Conservation (phyloP, 2,329 filamentous ascomycete genomes). For the Fusarium xyrophilum region DNA sequence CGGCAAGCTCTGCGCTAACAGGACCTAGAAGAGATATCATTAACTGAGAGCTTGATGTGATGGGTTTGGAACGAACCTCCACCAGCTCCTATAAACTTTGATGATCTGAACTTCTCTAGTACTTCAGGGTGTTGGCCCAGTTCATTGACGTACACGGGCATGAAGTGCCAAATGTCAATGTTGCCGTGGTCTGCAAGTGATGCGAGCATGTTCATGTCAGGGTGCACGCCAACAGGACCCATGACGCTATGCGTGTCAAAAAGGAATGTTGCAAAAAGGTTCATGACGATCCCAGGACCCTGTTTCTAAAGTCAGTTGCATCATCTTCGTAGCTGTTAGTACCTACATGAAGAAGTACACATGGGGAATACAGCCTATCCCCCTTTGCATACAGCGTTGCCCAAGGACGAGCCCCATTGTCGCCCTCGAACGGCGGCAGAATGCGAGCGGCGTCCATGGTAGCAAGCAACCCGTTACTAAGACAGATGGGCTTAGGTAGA, state of each 20-base stretch:
- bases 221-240: background rate
- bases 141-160: background rate
- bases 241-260: background rate
- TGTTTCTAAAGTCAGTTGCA: background rate
- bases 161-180: background rate
- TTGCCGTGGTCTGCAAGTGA: background rate
- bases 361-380: background rate
- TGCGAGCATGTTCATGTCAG: background rate
- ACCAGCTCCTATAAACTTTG: background rate
- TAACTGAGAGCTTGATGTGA: fast-evolving
- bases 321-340: fast-evolving
- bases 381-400: background rate
- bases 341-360: background rate
- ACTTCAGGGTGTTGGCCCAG: background rate
- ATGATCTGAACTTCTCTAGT: background rate
- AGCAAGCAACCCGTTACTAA: background rate
- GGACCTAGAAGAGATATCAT: background rate
- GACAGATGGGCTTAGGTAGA: background rate
- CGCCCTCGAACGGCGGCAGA: background rate
- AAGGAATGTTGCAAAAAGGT: background rate
- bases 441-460: background rate
- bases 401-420: background rate
- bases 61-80: background rate
- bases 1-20: background rate
- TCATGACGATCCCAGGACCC: background rate